Evolutionary conservation across 352 stramenopile genomes (phyloP), one percentile per base, ranked within the genome.

Genomic region (Phytophthora europaea): DNA sequence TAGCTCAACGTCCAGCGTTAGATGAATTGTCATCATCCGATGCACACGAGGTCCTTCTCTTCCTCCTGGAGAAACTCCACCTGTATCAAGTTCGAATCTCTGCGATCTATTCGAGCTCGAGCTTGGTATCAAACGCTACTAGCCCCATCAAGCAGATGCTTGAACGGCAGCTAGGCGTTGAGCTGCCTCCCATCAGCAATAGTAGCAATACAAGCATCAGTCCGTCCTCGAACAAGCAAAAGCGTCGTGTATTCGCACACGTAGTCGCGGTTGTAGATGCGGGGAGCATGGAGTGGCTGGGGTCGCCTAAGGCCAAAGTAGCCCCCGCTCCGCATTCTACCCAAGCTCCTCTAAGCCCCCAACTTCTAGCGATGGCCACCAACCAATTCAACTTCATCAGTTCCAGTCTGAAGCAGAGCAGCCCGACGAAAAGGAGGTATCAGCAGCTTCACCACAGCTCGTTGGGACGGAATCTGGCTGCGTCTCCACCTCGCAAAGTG

Each of bases 61-160:
- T 94, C 43, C 51, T 94, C 7, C 57, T 94, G 8, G 84, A 88
- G 36, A 93, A 92, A 54, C 83, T 93, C 70, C 76, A 76, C n/a
- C 38, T 74, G 3, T 92, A 91, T 59, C 87, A 94, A 74, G 56
- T 84, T 7, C 74, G 79, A 40, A 76, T 91, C 8, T 81, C 85
- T 20, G 61, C 78, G 23, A 60, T 90, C 2, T 89, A 87, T 33
- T 64, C 69, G 9, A 70, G 55, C 22, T 13, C 22, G 3, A 36
- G 18, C 23, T 40, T 31, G 9, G 23, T 20, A 38, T 56, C 45
- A 6, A 60, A 13, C 20, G 16, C 12, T 33, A 52, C 65, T 5
- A 75, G 71, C 22, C 71, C 65, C 1, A 31, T 64, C 10, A 78
- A 57, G 18, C 33, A 86, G 8, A n/a, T 75, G 13, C 54, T 92